These are phyloP conservation scores for Aspergillus luchuensis DNA, from an alignment of 2,329 filamentous ascomycete species.

Conservation along the genomic window DNA sequence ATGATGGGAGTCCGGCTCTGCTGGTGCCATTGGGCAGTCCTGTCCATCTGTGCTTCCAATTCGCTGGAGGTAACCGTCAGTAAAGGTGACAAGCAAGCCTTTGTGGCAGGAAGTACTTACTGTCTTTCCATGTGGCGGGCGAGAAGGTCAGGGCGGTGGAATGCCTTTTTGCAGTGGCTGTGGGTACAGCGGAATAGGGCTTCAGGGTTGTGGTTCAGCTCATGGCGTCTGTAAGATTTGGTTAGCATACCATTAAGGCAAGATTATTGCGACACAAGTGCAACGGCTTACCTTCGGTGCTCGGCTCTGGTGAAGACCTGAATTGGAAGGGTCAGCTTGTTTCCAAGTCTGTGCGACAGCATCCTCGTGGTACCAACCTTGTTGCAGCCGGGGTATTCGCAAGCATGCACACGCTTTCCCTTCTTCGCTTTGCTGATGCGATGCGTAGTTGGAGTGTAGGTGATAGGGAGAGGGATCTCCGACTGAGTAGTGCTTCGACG, in stretches of 20 bases:
- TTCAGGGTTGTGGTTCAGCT: conserved; percentile 54
- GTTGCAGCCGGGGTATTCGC: conserved; percentile 50
- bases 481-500: conserved; percentile 30
- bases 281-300: conserved; percentile 42
- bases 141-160: conserved; percentile 51
- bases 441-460: conserved; percentile 53
- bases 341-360: conserved; percentile 2
- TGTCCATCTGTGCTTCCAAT: conserved; percentile 38
- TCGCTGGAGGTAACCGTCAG: conserved; percentile 31
- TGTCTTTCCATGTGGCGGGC: conserved; percentile 54
- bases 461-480: conserved; percentile 40
- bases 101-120: conserved; percentile 36
- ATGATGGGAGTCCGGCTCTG: conserved; percentile 27
- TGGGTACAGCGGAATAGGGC: conserved; percentile 48
- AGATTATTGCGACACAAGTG: not conserved
- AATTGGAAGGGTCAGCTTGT: conserved; percentile 15
- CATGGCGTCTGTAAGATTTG: conserved; percentile 44
- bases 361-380: conserved; percentile 41
- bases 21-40: conserved; percentile 29
- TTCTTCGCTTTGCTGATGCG: conserved; percentile 57
- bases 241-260: not conserved
- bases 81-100: not conserved
- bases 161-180: conserved; percentile 50
- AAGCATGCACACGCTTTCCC: conserved; percentile 53
- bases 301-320: conserved; percentile 55